phyloP scores from a whole-genome alignment of 495 filamentous ascomycete species.

The Penicillium cinerascens region DNA sequence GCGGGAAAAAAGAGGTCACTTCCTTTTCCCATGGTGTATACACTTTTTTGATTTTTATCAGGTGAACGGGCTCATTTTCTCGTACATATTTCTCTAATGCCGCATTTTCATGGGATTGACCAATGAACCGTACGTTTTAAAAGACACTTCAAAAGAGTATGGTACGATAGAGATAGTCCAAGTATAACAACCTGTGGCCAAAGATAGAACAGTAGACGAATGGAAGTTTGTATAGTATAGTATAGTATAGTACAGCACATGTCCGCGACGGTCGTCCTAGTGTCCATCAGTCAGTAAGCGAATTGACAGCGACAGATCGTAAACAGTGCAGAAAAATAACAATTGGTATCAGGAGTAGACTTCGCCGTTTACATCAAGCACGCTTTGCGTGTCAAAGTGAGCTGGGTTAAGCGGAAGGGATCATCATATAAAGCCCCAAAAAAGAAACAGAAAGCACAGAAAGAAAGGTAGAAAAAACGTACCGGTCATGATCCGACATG shows the following conservation, averaged over 20 bases:
- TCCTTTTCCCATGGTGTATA: constrained; percentile 13
- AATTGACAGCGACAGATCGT: constrained; percentile 3
- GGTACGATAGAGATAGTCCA: background rate
- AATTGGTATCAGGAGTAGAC: constrained; percentile 41
- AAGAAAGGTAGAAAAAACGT: constrained; percentile 40
- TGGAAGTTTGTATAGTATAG: constrained; percentile 20
- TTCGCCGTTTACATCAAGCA: constrained; percentile 88
- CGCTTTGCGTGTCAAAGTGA: constrained; percentile 90
- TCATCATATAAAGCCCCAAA: constrained; percentile 68
- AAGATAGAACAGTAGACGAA: background rate
- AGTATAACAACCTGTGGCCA: background rate
- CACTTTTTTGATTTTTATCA: constrained; percentile 11
- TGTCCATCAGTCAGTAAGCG: constrained; percentile 37
- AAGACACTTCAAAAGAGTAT: background rate
- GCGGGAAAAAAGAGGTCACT: background rate
- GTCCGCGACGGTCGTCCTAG: constrained; percentile 82
- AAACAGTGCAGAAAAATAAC: constrained; percentile 7
- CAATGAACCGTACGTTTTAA: background rate
- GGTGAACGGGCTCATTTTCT: constrained; percentile 5
- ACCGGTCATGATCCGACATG: constrained; percentile 58
- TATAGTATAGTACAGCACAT: constrained; percentile 33
- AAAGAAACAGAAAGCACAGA: constrained; percentile 10
- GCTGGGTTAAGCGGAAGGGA: constrained; percentile 91
- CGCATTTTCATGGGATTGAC: constrained; percentile 2
- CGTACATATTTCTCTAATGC: constrained; percentile 24